A percentile compares a stretch with the other conserved stretches of the same genome.
phyloP scores from a whole-genome alignment of 164 flowering plant genomes.

The Kalanchoe fedtschenkoi region DNA sequence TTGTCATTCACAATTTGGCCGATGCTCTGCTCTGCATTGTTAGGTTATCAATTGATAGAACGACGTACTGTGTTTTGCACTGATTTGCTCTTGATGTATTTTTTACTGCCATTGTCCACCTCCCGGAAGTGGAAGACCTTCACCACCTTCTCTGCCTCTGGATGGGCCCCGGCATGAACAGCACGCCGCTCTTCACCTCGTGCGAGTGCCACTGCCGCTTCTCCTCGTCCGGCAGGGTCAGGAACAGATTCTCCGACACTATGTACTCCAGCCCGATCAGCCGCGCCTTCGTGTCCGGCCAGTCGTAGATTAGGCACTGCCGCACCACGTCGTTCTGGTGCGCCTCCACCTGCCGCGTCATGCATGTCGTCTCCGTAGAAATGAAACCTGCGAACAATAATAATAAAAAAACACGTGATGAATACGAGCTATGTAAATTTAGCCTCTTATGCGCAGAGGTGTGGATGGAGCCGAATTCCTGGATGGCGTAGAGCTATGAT shows the following conservation, averaged over 20 bases:
- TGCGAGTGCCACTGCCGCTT: conserved; percentile 84
- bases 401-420: not conserved
- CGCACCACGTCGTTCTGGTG: conserved; percentile 84
- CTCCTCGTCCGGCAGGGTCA: conserved; percentile 66
- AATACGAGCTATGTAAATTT: not conserved
- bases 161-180: conserved; percentile 70
- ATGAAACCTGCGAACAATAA: conserved; percentile 37
- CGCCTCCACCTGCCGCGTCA: conserved; percentile 83
- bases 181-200: conserved; percentile 82
- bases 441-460: conserved; percentile 92
- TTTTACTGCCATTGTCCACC: no score
- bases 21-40: no score
- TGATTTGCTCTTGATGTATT: no score
- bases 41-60: no score
- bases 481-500: no score
- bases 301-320: conserved; percentile 80
- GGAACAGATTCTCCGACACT: conserved; percentile 53
- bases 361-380: conserved; percentile 81
- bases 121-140: conserved; percentile 85
- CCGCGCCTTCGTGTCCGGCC: conserved; percentile 37
- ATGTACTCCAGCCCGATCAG: conserved; percentile 82
- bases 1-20: no score
- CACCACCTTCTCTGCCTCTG: conserved; percentile 67
- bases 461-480: conserved; percentile 75
- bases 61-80: no score